These are phyloP conservation scores for Backusella macrospora DNA, from an alignment of 192 early-diverging fungal genomes.

Conservation along the genomic window DNA sequence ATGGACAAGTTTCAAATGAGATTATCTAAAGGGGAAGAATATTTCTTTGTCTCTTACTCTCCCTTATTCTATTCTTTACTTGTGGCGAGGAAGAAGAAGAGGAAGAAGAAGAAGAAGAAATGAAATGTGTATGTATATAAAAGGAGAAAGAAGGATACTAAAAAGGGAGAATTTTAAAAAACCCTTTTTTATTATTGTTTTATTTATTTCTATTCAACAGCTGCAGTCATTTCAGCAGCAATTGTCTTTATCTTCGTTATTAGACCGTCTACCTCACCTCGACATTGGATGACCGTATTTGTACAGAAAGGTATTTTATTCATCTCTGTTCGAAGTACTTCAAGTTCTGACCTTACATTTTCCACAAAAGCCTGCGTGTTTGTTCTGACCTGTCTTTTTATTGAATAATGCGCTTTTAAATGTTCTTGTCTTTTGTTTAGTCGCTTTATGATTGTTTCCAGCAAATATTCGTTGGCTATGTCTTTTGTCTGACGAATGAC, in stretches of 20 bases:
- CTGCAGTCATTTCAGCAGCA: constrained; percentile 12
- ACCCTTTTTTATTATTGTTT: not conserved
- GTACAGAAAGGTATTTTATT: not conserved
- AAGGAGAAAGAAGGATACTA: not conserved
- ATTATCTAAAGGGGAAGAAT: not conserved
- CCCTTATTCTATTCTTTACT: not conserved
- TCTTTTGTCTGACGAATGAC: constrained; percentile 4
- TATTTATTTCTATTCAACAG: not conserved
- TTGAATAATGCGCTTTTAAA: not conserved
- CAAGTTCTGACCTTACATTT: not conserved
- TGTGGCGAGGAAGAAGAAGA: not conserved
- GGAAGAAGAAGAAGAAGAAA: constrained; percentile 1
- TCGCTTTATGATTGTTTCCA: constrained; percentile 9
- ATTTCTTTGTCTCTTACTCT: not conserved
- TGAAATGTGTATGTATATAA: not conserved
- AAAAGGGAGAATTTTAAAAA: not conserved
- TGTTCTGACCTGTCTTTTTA: not conserved
- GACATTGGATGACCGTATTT: constrained; percentile 14
- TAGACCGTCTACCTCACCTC: constrained; percentile 25
- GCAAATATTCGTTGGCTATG: constrained; percentile 14
- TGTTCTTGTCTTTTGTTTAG: constrained; percentile 8
- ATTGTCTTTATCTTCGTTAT: constrained; percentile 19
- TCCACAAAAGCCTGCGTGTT: constrained; percentile 16
- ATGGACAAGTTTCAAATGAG: constrained; percentile 7
- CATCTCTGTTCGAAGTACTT: constrained; percentile 19